Base-by-base conservation (phyloP, 257 asterid species). In the Misopates orontium region DNA sequence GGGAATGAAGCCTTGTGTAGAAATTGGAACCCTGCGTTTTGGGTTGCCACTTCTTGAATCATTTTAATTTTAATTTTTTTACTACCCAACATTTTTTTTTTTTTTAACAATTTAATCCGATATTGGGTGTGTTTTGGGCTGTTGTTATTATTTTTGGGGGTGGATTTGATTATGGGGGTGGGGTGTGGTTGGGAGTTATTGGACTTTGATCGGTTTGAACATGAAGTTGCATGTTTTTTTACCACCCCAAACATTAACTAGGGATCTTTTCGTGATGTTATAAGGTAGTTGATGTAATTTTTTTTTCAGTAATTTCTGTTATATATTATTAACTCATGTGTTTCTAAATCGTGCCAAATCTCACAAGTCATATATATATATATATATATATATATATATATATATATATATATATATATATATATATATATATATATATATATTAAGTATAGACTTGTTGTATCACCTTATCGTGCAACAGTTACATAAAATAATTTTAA, bases 21-120 rank as follows among this genome's bases (percentile, higher is more conserved):
- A 49, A 77, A 81, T 73, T 87, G 89, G 95, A 77, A 85, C 58
- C 75, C 81, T 48, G 73, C 90, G 1, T 71, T 83, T 18, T 83
- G 84, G 89, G 95, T 87, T 40, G 89, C 83, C 15, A 84, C 79
- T 45, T 82, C 86, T 53, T 77, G 79, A 52, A 54, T 65, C 13
- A 21, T 51, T 61, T 11, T 12, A 42, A 41, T 56, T 31, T 9
- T 24, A 57, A n/a, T 52, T 68, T 40, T n/a, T 22, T 60, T 36
- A 1, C 10, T 36, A 9, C 11, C 42, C 42, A 36, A 4, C 11
- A 3, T 36, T 45, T 45, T 45, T 45, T 45, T 45, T 4, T 45
- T 45, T 14, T 45, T 5, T 2, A 5, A 45, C 18, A 13, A 44
- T 13, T 44, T 13, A n/a, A n/a, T n/a, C n/a, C n/a, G n/a, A n/a